phyloP scores from a whole-genome alignment of 1,284 basidiomycete species.

The Calocybe gambosa region DNA sequence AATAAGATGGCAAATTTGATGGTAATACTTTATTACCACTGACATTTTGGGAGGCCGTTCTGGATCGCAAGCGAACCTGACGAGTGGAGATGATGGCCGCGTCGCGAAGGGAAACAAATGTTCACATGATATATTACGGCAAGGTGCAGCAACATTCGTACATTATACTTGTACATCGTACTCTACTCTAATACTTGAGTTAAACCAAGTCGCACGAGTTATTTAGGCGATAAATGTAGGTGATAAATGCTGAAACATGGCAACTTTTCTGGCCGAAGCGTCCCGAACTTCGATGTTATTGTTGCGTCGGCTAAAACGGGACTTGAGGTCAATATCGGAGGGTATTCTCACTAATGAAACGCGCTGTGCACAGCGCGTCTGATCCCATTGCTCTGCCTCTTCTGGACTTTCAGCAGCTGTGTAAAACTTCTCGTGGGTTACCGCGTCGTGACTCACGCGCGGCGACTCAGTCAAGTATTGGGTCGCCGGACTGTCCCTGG shows the following conservation, averaged over 20 bases:
- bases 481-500: constrained; percentile 1
- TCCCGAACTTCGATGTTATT: neutral
- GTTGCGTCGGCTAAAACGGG: constrained; percentile 17
- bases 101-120: neutral
- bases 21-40: neutral
- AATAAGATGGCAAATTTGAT: neutral
- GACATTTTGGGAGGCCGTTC: neutral
- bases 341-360: constrained; percentile 75
- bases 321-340: constrained; percentile 44
- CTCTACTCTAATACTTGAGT: no score
- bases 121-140: no score
- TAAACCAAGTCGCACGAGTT: neutral
- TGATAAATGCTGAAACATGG: neutral
- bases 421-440: constrained; percentile 40
- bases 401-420: constrained; percentile 43
- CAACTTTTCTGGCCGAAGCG: neutral
- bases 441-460: constrained; percentile 19
- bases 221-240: constrained; percentile 5
- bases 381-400: constrained; percentile 79
- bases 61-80: neutral
- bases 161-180: no score
- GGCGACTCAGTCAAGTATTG: constrained; percentile 12
- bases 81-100: neutral
- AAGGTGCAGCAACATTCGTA: no score
- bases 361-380: constrained; percentile 75